Evolutionary conservation across 1,284 basidiomycete genomes (phyloP).

Genomic region (Athelia sp.): DNA sequence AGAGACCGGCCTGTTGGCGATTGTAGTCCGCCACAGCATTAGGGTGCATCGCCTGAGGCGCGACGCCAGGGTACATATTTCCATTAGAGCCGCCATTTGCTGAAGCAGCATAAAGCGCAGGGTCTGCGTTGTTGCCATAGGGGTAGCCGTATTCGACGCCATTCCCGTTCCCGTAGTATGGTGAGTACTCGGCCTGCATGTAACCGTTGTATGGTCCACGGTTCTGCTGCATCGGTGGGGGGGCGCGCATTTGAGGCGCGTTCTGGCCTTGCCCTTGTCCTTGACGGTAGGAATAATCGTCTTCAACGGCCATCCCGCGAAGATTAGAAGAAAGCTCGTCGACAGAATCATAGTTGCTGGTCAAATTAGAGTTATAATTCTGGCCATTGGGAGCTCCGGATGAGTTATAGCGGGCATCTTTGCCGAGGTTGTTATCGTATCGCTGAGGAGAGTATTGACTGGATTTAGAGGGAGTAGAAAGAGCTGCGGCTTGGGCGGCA

Average conservation of each 20-base stretch:
- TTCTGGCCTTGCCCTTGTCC: constrained; percentile 19
- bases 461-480: constrained; percentile 35
- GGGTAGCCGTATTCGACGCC: constrained; percentile 47
- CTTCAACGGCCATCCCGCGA: constrained; percentile 66
- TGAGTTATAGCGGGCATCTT: constrained; percentile 38
- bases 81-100: constrained; percentile 37
- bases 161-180: constrained; percentile 47
- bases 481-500: constrained; percentile 35
- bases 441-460: constrained; percentile 51
- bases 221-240: constrained; percentile 35
- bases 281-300: constrained; percentile 36
- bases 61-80: constrained; percentile 42
- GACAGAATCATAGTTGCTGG: constrained; percentile 36
- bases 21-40: constrained; percentile 38
- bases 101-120: constrained; percentile 45
- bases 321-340: constrained; percentile 53
- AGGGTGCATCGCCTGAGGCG: constrained; percentile 40
- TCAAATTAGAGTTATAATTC: constrained; percentile 30
- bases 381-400: constrained; percentile 34
- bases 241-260: constrained; percentile 30
- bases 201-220: constrained; percentile 46
- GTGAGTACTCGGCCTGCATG: constrained; percentile 49
- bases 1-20: constrained; percentile 47
- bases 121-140: constrained; percentile 45
- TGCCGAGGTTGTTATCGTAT: constrained; percentile 40